Percentiles rank a stretch among this genome's conserved stretches.
Evolutionary conservation across 2,329 filamentous ascomycete species (phyloP).

Genomic region (Scortechinia acanthostroma): DNA sequence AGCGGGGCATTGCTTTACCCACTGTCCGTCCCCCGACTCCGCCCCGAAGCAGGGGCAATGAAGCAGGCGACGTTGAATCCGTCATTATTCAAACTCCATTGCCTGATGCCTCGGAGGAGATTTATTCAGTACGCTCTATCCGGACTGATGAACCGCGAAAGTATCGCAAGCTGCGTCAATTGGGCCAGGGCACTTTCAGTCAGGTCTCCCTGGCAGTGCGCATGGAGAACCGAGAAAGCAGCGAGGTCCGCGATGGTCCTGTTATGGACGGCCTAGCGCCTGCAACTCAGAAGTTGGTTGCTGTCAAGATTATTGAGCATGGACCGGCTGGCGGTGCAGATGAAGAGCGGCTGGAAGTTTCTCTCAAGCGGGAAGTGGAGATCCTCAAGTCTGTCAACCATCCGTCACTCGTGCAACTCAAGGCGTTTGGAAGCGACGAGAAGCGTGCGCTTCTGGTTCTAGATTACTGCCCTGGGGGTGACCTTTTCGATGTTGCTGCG

Average conservation of each 20-base stretch:
- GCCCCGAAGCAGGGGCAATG: constrained; percentile 38
- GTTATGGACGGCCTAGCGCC: constrained; percentile 3
- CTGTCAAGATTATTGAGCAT: constrained; percentile 68
- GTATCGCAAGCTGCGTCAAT: constrained; percentile 47
- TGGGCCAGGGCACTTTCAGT: constrained; percentile 63
- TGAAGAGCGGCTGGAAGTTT: constrained; percentile 62
- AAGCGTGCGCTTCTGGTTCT: constrained; percentile 60
- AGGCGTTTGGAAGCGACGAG: constrained; percentile 60
- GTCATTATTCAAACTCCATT: neutral
- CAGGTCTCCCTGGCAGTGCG: constrained; percentile 55
- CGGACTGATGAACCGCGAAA: constrained; percentile 35
- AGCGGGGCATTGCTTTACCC: constrained; percentile 40
- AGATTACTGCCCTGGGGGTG: constrained; percentile 68
- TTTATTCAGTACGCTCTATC: constrained; percentile 35
- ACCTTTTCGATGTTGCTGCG: constrained; percentile 66
- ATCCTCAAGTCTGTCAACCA: constrained; percentile 64
- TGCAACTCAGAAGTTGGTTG: constrained; percentile 53
- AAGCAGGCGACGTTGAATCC: neutral
- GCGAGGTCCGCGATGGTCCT: neutral
- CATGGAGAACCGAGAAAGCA: constrained; percentile 26
- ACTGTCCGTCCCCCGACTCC: constrained; percentile 37
- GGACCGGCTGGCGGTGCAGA: constrained; percentile 67
- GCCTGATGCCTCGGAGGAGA: constrained; percentile 16
- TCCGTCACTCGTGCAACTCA: constrained; percentile 63
- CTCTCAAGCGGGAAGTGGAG: constrained; percentile 67